These are phyloP conservation scores for Zygoascus hellenicus DNA, from an alignment of 1,139 yeast genomes.

Conservation along the genomic window DNA sequence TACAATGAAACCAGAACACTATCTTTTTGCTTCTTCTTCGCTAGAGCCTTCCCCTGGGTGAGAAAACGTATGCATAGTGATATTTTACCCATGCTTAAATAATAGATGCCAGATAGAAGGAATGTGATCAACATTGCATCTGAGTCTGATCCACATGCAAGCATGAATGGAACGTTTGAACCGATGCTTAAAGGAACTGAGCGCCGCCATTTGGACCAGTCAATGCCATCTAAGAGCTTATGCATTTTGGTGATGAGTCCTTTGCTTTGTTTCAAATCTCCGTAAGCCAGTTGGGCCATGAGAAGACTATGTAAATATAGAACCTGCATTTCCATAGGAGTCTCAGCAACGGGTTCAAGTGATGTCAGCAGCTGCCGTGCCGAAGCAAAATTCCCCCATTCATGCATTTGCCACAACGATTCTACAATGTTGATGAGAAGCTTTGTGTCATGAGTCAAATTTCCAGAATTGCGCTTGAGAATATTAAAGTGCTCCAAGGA, in stretches of 20 bases:
- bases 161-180: neutral
- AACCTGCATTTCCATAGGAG: conserved; percentile 3
- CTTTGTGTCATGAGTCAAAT: neutral
- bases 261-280: neutral
- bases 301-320: conserved; percentile 2
- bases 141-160: conserved; percentile 1
- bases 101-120: conserved; percentile 8
- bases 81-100: conserved; percentile 7
- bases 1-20: conserved; percentile 1
- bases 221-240: conserved; percentile 2
- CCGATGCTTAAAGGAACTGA: conserved; percentile 2
- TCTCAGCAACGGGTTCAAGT: neutral
- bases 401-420: conserved; percentile 7
- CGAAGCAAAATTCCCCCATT: neutral
- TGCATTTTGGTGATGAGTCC: conserved; percentile 1
- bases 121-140: conserved; percentile 7
- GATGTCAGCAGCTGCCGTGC: neutral
- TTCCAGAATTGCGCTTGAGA: neutral
- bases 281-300: conserved; percentile 1
- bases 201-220: conserved; percentile 8
- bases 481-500: no score
- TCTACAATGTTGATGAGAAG: neutral
- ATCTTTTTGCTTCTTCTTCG: neutral
- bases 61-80: conserved; percentile 5
- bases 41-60: conserved; percentile 6